Evolutionary conservation across 2,329 filamentous ascomycete species (phyloP), one percentile per base, ranked within the genome.

Genomic region (Aspergillus niger): DNA sequence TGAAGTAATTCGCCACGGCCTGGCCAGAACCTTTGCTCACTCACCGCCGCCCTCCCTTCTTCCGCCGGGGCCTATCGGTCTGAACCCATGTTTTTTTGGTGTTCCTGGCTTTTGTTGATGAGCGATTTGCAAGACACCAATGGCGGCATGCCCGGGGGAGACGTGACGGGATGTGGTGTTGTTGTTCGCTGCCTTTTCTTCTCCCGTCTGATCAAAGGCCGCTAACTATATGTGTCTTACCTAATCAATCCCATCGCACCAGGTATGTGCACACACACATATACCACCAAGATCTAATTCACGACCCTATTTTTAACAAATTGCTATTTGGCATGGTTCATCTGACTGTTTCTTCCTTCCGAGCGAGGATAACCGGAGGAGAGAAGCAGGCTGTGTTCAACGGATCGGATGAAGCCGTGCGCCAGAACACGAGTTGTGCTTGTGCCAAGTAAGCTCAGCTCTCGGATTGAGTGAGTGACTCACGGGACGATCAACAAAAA

Each of bases 1-100:
- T 47, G 53, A 55, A 39, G 53, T 55, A 44, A 55, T 43, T 47
- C 39, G 53, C 53, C 53, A 55, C 53, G 53, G 39, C 17, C 53
- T 55, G 53, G 53, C 22, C n/a, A 3, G 24, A 10, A 44, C 38
- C 28, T 17, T 32, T 20, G 24, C 30, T 32, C 53, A 36, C 43
- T n/a, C 41, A 17, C 53, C 17, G 20, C 28, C 28, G 28, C 28
- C 28, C 4, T 30, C 28, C 28, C 28, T 30, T 30, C 10, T 30
- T 30, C 28, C 28, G 11, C 11, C 28, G 11, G 28, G 28, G 1
- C 22, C 41, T 24, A 44, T 44, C 41, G 41, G 41, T 44, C 20
- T 44, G 17, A 44, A 32, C 30, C 30, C 30, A 11, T 22, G 20
- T 13, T 5, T 32, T 5, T 5, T 13, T 11, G 32, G 32, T 36